Base-by-base conservation (phyloP, 768 basidiomycete species). In the Lactifluus piperatus region DNA sequence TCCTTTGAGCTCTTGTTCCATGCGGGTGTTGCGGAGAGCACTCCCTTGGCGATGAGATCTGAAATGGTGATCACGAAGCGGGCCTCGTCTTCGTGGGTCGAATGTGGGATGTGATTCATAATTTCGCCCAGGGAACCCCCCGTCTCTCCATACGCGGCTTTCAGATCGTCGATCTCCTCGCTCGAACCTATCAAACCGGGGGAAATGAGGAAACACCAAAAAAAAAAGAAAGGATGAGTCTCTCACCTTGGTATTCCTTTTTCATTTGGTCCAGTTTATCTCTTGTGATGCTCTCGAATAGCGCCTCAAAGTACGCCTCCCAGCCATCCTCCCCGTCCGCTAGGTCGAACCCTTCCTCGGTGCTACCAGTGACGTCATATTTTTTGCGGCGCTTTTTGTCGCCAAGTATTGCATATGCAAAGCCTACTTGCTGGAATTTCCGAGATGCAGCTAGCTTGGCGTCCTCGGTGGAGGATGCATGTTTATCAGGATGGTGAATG, bases 401-500 rank as follows among this genome's bases (percentile, higher is more conserved):
- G 54, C 85, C 79, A 29, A 98, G 76, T 0, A 98, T 84, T 1
- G 91, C 79, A 71, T 97, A 99, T 10, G 95, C 91, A 68, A 94
- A 97, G 0, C 95, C 92, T 64, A 98, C 81, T 67, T 94, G 91
- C 66, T 93, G 91, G 69, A 97, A 95, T 71, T 86, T 86, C 63
- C 72, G 76, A n/a, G 81, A 83, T 66, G 88, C 84, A 63, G 81
- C 79, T 34, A 81, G 79, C 70, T 83, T 85, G 26, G 81, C 81
- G 30, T 74, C 75, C 22, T 84, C 84, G 49, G 72, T 74, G 27
- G 84, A 76, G 7, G 76, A 72, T 44, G 82, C 73, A 66, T 93
- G 88, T 68, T 97, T 97, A 75, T 99, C 95, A 7, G 95, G 95
- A 66, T 98, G 94, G 70, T 81, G 81, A 48, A 79, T 65, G 29